A percentile compares a stretch with the other conserved stretches of the same genome.
Evolutionary conservation across 176 grass and related monocot species (phyloP).

Genomic region (Oryza officinalis): DNA sequence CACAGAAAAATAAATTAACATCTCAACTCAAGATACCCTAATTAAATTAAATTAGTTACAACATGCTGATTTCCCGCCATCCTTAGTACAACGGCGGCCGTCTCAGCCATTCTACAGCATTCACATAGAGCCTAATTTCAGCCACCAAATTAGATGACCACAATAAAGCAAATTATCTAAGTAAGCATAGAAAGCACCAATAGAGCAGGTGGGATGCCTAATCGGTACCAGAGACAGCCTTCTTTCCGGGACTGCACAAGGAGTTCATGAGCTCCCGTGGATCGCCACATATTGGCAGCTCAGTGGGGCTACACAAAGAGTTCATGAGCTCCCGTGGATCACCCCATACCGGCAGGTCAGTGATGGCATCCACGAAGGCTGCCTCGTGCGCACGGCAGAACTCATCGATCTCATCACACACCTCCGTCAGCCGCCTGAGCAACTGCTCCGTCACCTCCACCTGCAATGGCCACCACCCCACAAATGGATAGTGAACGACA

Average conservation of each 20-base stretch:
- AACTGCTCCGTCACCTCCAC: not conserved
- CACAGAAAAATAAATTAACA: not conserved
- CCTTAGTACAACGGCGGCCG: not conserved
- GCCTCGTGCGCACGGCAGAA: slow-evolving; percentile 31
- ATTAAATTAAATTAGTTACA: slow-evolving; percentile 30
- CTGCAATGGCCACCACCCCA: slow-evolving; percentile 27
- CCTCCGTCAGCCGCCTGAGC: not conserved
- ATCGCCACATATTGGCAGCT: not conserved
- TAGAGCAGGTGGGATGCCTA: slow-evolving; percentile 17
- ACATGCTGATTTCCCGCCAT: not conserved
- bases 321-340: slow-evolving; percentile 37
- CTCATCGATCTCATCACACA: slow-evolving; percentile 25
- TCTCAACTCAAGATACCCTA: slow-evolving; percentile 14
- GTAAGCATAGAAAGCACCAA: slow-evolving; percentile 3
- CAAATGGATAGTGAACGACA: not conserved
- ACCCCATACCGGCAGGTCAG: slow-evolving; percentile 46
- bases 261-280: slow-evolving; percentile 34
- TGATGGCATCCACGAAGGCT: slow-evolving; percentile 23
- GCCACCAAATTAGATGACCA: not conserved
- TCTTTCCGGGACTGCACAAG: not conserved
- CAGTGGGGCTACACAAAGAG: not conserved
- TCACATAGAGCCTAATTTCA: slow-evolving; percentile 5
- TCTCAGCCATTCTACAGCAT: slow-evolving; percentile 23
- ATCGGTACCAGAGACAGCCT: slow-evolving; percentile 18
- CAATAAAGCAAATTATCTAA: slow-evolving; percentile 22